Evolutionary conservation across 345 rosid species (phyloP), one percentile per base, ranked within the genome.

Genomic region (Rhodomyrtus tomentosa): DNA sequence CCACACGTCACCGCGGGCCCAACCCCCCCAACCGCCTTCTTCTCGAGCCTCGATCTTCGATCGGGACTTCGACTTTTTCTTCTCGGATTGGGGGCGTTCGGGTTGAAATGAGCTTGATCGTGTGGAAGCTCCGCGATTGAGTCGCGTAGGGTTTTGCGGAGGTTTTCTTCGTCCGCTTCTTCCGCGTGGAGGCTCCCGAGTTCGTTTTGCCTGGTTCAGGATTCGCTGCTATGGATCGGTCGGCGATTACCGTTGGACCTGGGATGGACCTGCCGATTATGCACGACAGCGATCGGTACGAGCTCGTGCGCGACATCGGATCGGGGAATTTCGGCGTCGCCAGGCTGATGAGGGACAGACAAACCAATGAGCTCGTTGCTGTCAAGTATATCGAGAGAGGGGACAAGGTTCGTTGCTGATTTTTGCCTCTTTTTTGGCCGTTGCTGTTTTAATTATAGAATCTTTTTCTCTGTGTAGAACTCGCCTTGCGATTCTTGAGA

Each of bases 351-450:
- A 92, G 95, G 86, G 98, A 94, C 50, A 87, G 91, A 85, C 93
- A 89, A 83, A 92, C 94, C 40, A 87, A 92, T 29, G 95, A 92
- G 84, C 98, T 92, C 82, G 96, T 95, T 82, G 98, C 98, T 82
- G 95, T 95, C n/a, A 95, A 95, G 92, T 93, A 93, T 83, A 95
- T 95, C 90, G 98, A 95, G 94, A 89, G 98, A 87, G 98, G 98
- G 89, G 92, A 92, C 86, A 93, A 92, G 95, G 95, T 93, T 53
- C 22, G 68, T 55, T 5, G 49, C 76, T 25, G 24, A 24, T 73
- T 62, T 62, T 85, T 76, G 50, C 50, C 50, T 48, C 6, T 0
- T 85, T 50, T 73, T n/a, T n/a, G n/a, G 38, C 38, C 53, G 20
- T 25, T 4, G 27, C 68, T 72, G 40, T 27, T 42, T 12, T 32